Base-by-base conservation (phyloP, 331 rosid species). In the Acacia pycnantha region DNA sequence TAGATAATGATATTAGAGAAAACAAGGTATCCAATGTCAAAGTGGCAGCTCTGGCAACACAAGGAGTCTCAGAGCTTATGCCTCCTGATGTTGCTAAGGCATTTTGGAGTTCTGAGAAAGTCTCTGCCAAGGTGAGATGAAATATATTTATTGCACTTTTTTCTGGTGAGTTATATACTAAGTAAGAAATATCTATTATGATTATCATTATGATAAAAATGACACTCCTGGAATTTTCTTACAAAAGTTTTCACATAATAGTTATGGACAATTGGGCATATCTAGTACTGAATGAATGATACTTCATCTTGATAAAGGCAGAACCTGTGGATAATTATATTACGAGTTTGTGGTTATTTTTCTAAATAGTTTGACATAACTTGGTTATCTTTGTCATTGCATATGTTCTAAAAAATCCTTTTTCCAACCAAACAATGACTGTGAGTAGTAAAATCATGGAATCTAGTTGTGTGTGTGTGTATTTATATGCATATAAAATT, bases 31-130 rank as follows among this genome's bases (percentile, higher is more conserved):
- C 95, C 7, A 91, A 87, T 69, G 85, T 94, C 87, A 94, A 92
- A 84, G 97, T 89, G 81, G 94, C 95, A 68, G 94, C 97, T 56
- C 79, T 94, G 29, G 93, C 97, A 74, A 93, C 97, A 74, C 91
- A 90, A 90, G 97, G 95, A 69, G 82, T 90, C 44, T 82, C 97
- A 51, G 97, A 92, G 88, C 98, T 94, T 83, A 96, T 94, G 98
- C 97, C 98, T 84, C 83, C 97, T 79, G 98, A 96, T 67, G 90
- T 96, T 79, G 98, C 97, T 71, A 92, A 92, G 87, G 97, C 92
- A 73, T 94, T 96, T 79, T 96, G 89, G 97, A 77, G 86, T 69
- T 85, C 94, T 66, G 97, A 94, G 73, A 94, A 91, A 87, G 89
- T 92, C 79, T 92, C 97, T 69, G 84, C 99, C 62, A 96, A 94